Conservation (phyloP, 768 basidiomycete species). For the Kondoa malvinella region DNA sequence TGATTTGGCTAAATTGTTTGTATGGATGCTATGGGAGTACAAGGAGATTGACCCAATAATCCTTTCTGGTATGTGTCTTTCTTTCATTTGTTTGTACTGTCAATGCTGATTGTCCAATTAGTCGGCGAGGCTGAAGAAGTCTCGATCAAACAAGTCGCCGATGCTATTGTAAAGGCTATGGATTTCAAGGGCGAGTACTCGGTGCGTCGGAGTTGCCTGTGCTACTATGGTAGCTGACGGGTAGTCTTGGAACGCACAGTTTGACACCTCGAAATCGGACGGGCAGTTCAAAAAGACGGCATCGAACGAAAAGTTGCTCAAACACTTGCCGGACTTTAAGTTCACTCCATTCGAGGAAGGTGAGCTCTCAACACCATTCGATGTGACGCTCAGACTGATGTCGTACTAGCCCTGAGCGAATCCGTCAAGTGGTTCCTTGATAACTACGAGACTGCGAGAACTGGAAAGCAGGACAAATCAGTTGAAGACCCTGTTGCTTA, state of each 20-base stretch:
- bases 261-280: constrained; percentile 67
- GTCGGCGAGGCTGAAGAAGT: constrained; percentile 84
- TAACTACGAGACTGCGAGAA: constrained; percentile 59
- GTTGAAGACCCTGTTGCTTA: neutral
- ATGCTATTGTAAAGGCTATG: constrained; percentile 72
- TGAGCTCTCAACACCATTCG: constrained; percentile 29
- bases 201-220: constrained; percentile 35
- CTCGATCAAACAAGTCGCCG: constrained; percentile 73
- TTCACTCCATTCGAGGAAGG: constrained; percentile 84
- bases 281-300: constrained; percentile 95
- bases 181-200: constrained; percentile 59
- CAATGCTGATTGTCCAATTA: constrained; percentile 27
- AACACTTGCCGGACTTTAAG: constrained; percentile 59
- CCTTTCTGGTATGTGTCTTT: constrained; percentile 47
- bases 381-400: neutral
- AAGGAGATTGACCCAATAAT: constrained; percentile 84
- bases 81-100: neutral
- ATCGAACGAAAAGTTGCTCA: constrained; percentile 68
- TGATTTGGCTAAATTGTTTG: constrained; percentile 81
- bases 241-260: constrained; percentile 37
- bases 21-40: constrained; percentile 52
- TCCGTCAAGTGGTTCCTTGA: constrained; percentile 74
- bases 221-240: neutral
- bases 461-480: constrained; percentile 22
- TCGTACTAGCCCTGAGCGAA: constrained; percentile 47